A percentile compares a stretch with the other conserved stretches of the same genome.
Conservation (phyloP, 305 asterid genomes). For the Plantago coronopus region DNA sequence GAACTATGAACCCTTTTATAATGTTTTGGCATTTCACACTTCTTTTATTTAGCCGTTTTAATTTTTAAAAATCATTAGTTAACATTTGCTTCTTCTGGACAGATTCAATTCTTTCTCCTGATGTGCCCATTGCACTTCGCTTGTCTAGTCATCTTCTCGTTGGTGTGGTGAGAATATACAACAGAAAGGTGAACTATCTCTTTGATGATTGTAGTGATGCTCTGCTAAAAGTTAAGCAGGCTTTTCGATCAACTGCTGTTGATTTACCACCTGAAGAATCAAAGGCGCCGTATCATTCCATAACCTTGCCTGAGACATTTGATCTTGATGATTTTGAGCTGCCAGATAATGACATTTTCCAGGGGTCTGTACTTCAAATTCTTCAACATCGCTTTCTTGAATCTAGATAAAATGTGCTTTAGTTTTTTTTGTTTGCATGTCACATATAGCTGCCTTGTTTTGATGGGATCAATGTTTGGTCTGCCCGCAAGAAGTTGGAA, state of each 20-base stretch:
- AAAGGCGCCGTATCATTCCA: slow-evolving; percentile 97
- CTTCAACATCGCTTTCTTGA: background rate
- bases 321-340: slow-evolving; percentile 99
- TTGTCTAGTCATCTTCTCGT: slow-evolving; percentile 97
- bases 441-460: background rate
- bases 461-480: slow-evolving; percentile 7
- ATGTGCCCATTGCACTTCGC: slow-evolving; percentile 95
- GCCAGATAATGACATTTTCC: slow-evolving; percentile 85
- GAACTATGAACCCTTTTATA: too few species aligned
- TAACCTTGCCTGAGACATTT: slow-evolving; percentile 96
- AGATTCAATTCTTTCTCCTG: slow-evolving; percentile 89
- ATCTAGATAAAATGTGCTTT: background rate
- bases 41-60: slow-evolving; percentile 2
- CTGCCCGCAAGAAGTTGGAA: slow-evolving; percentile 12
- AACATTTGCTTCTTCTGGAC: slow-evolving; percentile 29
- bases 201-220: slow-evolving; percentile 98
- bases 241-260: slow-evolving; percentile 93
- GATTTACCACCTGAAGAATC: slow-evolving; percentile 99
- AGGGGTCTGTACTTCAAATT: slow-evolving; percentile 47
- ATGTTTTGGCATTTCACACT: background rate
- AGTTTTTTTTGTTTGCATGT: background rate
- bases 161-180: slow-evolving; percentile 97
- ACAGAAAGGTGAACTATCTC: slow-evolving; percentile 91
- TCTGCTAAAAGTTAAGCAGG: slow-evolving; percentile 88
- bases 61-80: slow-evolving; percentile 9